Percentiles rank a stretch among this genome's conserved stretches.
Conservation (phyloP, 441 rosid species). For the Iberis amara region DNA sequence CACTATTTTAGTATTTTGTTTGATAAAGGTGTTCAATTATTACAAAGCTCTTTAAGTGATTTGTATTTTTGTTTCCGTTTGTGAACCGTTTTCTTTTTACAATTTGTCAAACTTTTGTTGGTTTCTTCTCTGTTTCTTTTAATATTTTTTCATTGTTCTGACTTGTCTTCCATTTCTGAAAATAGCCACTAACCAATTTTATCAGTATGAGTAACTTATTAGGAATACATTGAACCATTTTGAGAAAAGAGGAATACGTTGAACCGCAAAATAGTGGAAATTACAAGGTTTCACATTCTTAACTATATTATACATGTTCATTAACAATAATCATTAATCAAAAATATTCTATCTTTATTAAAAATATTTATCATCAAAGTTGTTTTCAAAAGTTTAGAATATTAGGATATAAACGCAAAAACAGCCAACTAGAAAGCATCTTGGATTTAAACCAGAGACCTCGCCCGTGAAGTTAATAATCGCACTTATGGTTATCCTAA, state of each 20-base stretch:
- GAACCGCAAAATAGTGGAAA: not conserved
- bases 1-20: not conserved
- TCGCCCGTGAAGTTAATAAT: no score
- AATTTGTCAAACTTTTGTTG: not conserved
- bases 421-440: no score
- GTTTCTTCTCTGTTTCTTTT: not conserved
- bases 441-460: no score
- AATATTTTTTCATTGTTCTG: not conserved
- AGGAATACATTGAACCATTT: no score
- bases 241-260: no score
- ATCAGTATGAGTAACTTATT: not conserved
- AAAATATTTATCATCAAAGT: not conserved
- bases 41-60: constrained; percentile 12
- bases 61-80: constrained; percentile 10
- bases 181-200: not conserved
- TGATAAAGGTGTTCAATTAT: constrained; percentile 5
- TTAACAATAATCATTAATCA: not conserved
- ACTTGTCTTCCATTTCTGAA: not conserved
- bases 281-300: not conserved
- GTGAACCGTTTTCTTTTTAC: not conserved
- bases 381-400: not conserved
- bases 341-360: not conserved
- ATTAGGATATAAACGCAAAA: no score
- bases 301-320: not conserved
- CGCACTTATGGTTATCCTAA: no score